phyloP scores from a whole-genome alignment of 129 eudicot species.

The Chrysanthemum lavandulifolium region DNA sequence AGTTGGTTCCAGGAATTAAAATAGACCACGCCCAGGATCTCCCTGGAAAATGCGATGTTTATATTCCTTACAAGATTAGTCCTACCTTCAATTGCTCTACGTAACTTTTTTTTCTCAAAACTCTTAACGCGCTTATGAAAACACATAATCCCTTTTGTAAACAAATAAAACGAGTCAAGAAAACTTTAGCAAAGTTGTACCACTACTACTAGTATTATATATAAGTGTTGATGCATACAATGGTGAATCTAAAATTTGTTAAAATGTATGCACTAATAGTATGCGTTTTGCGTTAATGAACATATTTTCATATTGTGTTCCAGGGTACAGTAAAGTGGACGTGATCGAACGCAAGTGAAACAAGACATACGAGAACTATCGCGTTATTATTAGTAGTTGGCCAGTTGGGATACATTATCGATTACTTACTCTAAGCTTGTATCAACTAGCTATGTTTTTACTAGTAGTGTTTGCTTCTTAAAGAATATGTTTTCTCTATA shows the following conservation, averaged over 20 bases:
- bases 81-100: conserved; percentile 39
- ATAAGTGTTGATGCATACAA: too few species aligned
- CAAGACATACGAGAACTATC: not conserved
- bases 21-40: conserved; percentile 27
- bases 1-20: conserved; percentile 24
- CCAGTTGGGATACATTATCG: not conserved
- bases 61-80: conserved; percentile 41
- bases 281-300: not conserved
- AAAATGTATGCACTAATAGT: not conserved
- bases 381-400: not conserved
- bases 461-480: not conserved
- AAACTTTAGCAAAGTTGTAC: too few species aligned
- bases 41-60: conserved; percentile 41
- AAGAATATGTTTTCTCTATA: not conserved
- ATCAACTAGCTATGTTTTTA: not conserved
- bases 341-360: not conserved
- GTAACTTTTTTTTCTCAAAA: conserved; percentile 14
- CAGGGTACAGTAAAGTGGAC: conserved; percentile 19
- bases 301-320: conserved; percentile 2
- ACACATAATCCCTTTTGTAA: too few species aligned
- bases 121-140: not conserved
- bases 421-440: not conserved
- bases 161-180: too few species aligned
- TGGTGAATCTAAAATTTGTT: too few species aligned
- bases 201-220: too few species aligned